Percentiles rank a stretch among this genome's conserved stretches.
Conservation (phyloP, 176 grass and related monocot species). For the Zea luxurians region DNA sequence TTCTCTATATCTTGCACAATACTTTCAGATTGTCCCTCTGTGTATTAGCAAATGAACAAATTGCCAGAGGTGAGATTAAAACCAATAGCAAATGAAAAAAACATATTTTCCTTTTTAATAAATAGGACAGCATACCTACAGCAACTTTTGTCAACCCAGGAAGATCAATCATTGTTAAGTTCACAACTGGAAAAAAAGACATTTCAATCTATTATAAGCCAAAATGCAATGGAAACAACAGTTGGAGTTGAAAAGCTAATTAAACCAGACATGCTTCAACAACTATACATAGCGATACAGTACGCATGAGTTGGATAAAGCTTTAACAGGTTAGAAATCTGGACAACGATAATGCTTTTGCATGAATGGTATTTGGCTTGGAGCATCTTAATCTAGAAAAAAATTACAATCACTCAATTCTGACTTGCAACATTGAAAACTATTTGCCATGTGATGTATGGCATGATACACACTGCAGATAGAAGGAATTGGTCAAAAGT, state of each 20-base stretch:
- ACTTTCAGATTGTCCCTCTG: conserved; percentile 80
- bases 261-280: neutral
- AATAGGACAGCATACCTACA: conserved; percentile 50
- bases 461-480: conserved; percentile 8
- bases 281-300: neutral
- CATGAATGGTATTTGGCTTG: neutral
- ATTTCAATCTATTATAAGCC: neutral
- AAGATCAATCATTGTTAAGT: conserved; percentile 83
- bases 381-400: neutral
- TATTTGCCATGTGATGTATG: neutral
- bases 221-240: neutral
- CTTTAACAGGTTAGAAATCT: neutral
- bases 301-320: neutral
- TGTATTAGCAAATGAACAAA: conserved; percentile 33
- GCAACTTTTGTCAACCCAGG: conserved; percentile 84
- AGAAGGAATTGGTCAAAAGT: conserved; percentile 8
- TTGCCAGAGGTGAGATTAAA: neutral
- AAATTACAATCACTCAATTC: conserved; percentile 6
- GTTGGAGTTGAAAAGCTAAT: neutral
- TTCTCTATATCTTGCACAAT: conserved; percentile 80
- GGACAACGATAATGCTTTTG: neutral
- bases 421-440: neutral
- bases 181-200: conserved; percentile 63
- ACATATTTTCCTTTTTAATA: neutral
- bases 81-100: neutral